Base-by-base conservation (phyloP, 1,139 yeast species). In the Sugiyamaella xylanicola region DNA sequence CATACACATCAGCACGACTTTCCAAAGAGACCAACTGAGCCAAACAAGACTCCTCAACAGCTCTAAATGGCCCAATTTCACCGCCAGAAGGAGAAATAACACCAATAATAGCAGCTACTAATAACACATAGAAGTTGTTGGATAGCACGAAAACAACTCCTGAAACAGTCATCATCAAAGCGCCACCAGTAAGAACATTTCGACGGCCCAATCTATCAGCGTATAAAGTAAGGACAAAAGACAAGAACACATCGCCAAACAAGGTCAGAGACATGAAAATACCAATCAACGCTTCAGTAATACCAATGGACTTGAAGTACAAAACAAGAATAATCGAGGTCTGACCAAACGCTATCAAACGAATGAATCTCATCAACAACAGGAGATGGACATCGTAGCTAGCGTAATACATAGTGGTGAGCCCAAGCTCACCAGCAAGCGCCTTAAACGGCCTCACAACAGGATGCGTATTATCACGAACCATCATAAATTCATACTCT, bases 61-160 rank as follows among this genome's bases (percentile, higher is more conserved):
- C 84, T 65, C 86, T 85, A 69, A 88, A 88, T 0, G 96, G 96
- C 0, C 96, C 96, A 0, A 91, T 86, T 65, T 88, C 96, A 62
- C 84, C 88, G 35, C 95, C 95, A 25, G 88, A 82, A 0, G 95
- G 93, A 1, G 95, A 86, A 4, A 88, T 85, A 8, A 88, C 78
- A 21, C 85, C 86, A 44, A 81, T 56, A n/a, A 76, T 74, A 1
- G 84, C 81, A 3, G 91, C 91, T 3, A 77, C 17, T 32, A 88
- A 71, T 47, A 88, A 71, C 1, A 84, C 59, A 56, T 69, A 65
- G 66, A 75, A 86, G 59, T 79, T 77, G 20, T 80, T 68, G 20
- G 72, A 71, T 15, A 70, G 68, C 13, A 84, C 79, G 69, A 88
- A 88, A 0, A 80, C 77, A 1, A 79, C 48, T 0, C 95, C 93